A percentile compares a stretch with the other conserved stretches of the same genome.
phyloP scores from a whole-genome alignment of 1,139 yeast genomes.

The Nakaseomyces sp. region DNA sequence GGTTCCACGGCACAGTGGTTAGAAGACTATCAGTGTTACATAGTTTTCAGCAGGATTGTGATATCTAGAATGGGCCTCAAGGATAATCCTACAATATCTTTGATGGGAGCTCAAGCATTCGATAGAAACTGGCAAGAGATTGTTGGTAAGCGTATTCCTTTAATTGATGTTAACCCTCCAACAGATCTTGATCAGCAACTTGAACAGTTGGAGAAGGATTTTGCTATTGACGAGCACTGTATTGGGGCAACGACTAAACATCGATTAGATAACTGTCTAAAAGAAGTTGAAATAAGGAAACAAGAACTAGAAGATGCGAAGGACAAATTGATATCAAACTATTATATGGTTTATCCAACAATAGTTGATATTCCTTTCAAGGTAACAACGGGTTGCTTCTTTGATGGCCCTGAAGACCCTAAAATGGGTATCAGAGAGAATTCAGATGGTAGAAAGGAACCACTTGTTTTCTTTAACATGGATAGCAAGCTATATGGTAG shows the following conservation, averaged over 20 bases:
- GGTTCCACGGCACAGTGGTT: constrained; percentile 21
- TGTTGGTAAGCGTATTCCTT: constrained; percentile 14
- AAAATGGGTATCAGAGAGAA: constrained; percentile 5
- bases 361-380: constrained; percentile 1
- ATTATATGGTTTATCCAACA: background rate
- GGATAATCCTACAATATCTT: constrained; percentile 8
- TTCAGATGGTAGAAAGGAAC: constrained; percentile 7
- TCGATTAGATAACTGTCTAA: background rate
- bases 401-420: constrained; percentile 9
- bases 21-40: constrained; percentile 15
- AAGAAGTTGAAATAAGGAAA: background rate
- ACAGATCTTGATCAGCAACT: constrained; percentile 6
- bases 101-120: constrained; percentile 18
- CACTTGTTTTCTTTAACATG: constrained; percentile 3
- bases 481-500: constrained; percentile 20
- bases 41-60: constrained; percentile 15
- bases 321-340: background rate
- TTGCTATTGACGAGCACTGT: background rate
- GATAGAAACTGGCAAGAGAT: constrained; percentile 20
- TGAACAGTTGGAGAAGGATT: background rate
- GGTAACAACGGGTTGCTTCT: constrained; percentile 14
- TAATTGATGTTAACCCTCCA: constrained; percentile 12
- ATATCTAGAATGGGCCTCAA: background rate
- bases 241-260: background rate
- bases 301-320: background rate